Conservation (phyloP, 176 grass and related monocot genomes). For the Oryza longistaminata region DNA sequence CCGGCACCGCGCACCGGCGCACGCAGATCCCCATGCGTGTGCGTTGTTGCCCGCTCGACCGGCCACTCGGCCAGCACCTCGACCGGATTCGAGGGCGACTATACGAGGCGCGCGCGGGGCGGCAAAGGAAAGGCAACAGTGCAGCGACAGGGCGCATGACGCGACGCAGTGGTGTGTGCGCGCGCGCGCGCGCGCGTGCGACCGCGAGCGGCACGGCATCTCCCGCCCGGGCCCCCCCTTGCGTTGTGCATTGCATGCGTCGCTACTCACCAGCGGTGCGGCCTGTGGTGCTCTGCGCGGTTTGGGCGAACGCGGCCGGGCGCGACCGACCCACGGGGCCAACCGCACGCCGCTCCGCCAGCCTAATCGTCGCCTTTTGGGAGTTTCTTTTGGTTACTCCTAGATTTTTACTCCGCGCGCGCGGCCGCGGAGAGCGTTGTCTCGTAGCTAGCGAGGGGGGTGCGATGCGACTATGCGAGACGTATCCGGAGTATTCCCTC, state of each 20-base stretch:
- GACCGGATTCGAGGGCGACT: not conserved
- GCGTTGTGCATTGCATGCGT: not conserved
- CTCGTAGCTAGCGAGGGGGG: not conserved
- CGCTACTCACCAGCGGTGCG: not conserved
- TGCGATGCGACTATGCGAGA: not conserved
- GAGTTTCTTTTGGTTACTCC: not conserved
- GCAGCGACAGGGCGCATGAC: too few relatives aligned
- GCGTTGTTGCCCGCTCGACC: not conserved
- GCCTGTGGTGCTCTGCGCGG: too few relatives aligned
- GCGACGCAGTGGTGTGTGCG: too few relatives aligned
- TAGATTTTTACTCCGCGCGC: not conserved
- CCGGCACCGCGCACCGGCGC: not conserved
- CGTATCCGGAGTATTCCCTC: too few relatives aligned
- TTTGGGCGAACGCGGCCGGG: not conserved
- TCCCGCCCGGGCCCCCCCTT: not conserved
- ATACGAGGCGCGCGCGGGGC: not conserved
- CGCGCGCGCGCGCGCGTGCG: too few relatives aligned
- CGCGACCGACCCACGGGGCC: constrained; percentile 50
- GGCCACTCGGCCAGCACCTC: not conserved
- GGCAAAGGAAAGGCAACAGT: too few relatives aligned
- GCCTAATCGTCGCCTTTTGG: not conserved
- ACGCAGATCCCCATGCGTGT: not conserved
- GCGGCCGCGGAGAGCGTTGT: not conserved
- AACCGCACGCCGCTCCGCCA: constrained; percentile 36
- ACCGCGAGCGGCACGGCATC: constrained; percentile 24